These are phyloP conservation scores for Kodamaea kaohsiungensis DNA, from an alignment of 805 yeast species.

Conservation along the genomic window DNA sequence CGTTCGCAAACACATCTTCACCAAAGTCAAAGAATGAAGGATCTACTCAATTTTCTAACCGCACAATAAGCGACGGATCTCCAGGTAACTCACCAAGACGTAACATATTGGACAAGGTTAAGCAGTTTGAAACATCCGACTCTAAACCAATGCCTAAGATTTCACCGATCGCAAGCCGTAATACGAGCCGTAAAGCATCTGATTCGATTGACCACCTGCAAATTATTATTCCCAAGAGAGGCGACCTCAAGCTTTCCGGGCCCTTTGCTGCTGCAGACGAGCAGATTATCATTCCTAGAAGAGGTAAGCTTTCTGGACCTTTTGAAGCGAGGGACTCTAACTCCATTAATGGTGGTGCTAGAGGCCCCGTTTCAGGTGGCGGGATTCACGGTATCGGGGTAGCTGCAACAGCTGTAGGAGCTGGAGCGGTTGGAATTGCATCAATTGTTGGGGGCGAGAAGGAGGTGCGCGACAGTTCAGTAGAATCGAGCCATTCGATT, in stretches of 20 bases:
- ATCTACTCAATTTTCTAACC: conserved; percentile 13
- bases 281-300: neutral
- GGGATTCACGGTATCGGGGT: neutral
- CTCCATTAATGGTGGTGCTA: conserved; percentile 9
- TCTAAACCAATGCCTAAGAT: conserved; percentile 8
- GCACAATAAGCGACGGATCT: conserved; percentile 17
- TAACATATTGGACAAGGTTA: conserved; percentile 36
- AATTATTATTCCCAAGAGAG: conserved; percentile 3
- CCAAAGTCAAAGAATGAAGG: conserved; percentile 20
- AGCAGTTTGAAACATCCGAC: conserved; percentile 30
- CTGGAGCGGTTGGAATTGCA: conserved; percentile 13
- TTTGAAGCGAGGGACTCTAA: conserved; percentile 3
- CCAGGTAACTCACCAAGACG: conserved; percentile 21
- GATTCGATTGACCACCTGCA: neutral
- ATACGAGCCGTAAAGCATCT: neutral
- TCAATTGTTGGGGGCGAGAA: conserved; percentile 5
- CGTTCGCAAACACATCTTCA: neutral
- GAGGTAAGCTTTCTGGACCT: conserved; percentile 5
- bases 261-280: conserved; percentile 3
- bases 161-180: neutral
- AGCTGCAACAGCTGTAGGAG: conserved; percentile 9
- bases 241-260: conserved; percentile 2
- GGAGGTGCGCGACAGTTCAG: neutral
- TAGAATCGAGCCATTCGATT: conserved; percentile 1
- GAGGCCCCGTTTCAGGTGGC: neutral